Evolutionary conservation across 2,329 filamentous ascomycete genomes (phyloP), one percentile per base, ranked within the genome.

Genomic region (Clonostachys byssicola): DNA sequence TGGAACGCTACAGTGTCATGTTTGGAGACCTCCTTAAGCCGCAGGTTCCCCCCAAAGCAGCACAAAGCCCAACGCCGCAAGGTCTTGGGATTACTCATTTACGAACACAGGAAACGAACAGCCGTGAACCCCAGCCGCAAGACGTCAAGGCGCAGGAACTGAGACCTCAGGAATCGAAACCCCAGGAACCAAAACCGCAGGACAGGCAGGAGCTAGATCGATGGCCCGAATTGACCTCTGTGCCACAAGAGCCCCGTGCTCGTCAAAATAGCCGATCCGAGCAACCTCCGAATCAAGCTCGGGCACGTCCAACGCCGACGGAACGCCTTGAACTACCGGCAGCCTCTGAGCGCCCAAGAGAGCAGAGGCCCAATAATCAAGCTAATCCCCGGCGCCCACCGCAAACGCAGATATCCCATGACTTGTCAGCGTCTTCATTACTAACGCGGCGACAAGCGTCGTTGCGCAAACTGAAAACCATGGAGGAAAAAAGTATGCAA

Each of bases 1-100:
- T 97, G 76, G 92, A 96, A 62, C 77, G 92, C 43, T 97, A 96
- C 56, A 96, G 91, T 56, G 80, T 96, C 54, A 96, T 96, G 92
- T 96, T 97, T 60, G 83, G 85, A 47, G 80, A 80, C 36, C 74
- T 96, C 7, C 70, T 96, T 23, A 78, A 81, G 51, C 63, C 14
- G 36, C 36, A n/a, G 36, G 36, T 18, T 5, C 14, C 14, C 36
- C 36, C 23, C 23, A 30, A 30, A 30, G 23, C 10, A 10, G 23
- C 23, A 30, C 23, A 30, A 30, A 10, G 8, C 23, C 23, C 23
- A 30, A 30, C 34, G 50, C 48, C 20, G 17, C 16, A 30, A 42
- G 18, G 23, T 13, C 41, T 23, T 16, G 36, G 20, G 18, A 16
- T 23, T 14, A 40, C 39, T 53, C 38, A 45, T 34, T 34, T 42